Evolutionary conservation across 2,329 filamentous ascomycete genomes (phyloP), one percentile per base, ranked within the genome.

Genomic region (Ceratocystis huliohia): DNA sequence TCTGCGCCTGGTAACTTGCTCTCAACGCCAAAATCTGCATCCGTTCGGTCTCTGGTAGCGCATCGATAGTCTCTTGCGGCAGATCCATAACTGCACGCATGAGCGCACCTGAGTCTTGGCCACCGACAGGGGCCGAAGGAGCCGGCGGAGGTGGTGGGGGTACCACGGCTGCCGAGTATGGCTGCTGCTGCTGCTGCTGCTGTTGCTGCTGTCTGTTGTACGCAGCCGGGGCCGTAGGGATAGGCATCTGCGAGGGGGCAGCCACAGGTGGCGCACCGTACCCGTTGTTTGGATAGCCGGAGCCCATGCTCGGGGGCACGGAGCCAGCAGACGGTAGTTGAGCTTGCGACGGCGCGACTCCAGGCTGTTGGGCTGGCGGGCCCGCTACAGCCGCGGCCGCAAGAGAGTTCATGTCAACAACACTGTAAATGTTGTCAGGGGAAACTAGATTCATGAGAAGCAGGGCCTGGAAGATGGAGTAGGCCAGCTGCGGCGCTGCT

Each of bases 401-500:
- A 2, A 76, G 73, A 10, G 74, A 75, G 37, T 73, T 74, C 3
- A 79, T 77, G 72, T 95, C 89, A 65, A 96, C 82, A 37, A 97
- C 89, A 3, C 88, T 87, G 69, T 87, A 84, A 65, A 97, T 86
- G 2, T 91, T 86, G 71, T 87, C 86, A 15, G 90, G 88, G 67
- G 94, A 93, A 66, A 97, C 91, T 8, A 97, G 85, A 59, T 91
- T 91, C 84, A 97, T 94, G 46, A 96, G 84, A 1, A 97, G 84
- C 8, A 97, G 82, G 28, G 92, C 89, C 76, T 97, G 93, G 78
- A 97, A 97, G 70, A 97, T 88, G 67, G 94, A 94, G 72, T 96
- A 97, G 3, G 90, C 86, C 57, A 99, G 85, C 76, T 99, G 94
- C 0, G 94, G 94, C 1, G 92, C 91, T 77, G 93, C 88, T 69